Percentiles rank a stretch among this genome's conserved stretches.
Conservation (phyloP, 257 asterid genomes). For the Salvia splendens region DNA sequence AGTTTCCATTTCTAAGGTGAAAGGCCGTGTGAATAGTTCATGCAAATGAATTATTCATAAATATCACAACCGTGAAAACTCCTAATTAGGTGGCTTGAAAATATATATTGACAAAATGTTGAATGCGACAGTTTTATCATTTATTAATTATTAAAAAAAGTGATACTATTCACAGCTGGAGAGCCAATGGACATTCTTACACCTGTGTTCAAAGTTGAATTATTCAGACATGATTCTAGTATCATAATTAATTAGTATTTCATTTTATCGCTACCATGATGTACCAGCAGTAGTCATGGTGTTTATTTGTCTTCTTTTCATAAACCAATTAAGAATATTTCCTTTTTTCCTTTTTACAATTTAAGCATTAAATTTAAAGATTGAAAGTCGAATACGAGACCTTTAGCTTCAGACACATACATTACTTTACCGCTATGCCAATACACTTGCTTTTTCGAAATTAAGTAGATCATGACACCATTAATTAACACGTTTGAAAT, state of each 20-base stretch:
- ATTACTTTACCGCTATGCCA: too few species aligned
- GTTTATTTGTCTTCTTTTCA: too few species aligned
- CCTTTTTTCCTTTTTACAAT: too few species aligned
- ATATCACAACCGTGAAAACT: conserved; percentile 31
- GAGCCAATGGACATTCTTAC: neutral
- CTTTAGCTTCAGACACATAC: too few species aligned
- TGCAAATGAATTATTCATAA: neutral
- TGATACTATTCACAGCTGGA: neutral
- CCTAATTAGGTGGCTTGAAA: conserved; percentile 6
- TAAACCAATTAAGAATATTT: too few species aligned
- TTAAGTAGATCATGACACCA: neutral
- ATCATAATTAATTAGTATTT: too few species aligned
- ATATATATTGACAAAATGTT: neutral
- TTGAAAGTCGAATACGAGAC: too few species aligned
- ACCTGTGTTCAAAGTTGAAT: neutral
- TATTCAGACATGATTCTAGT: neutral
- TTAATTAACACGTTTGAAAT: neutral
- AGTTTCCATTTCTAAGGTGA: neutral
- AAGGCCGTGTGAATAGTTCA: neutral
- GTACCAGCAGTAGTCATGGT: too few species aligned
- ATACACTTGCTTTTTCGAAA: neutral
- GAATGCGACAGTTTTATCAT: neutral
- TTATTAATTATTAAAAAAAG: neutral
- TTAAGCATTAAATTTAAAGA: too few species aligned
- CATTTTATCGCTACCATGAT: too few species aligned